Conservation (phyloP, 2,329 filamentous ascomycete genomes). For the Teratosphaeria gauchensis region DNA sequence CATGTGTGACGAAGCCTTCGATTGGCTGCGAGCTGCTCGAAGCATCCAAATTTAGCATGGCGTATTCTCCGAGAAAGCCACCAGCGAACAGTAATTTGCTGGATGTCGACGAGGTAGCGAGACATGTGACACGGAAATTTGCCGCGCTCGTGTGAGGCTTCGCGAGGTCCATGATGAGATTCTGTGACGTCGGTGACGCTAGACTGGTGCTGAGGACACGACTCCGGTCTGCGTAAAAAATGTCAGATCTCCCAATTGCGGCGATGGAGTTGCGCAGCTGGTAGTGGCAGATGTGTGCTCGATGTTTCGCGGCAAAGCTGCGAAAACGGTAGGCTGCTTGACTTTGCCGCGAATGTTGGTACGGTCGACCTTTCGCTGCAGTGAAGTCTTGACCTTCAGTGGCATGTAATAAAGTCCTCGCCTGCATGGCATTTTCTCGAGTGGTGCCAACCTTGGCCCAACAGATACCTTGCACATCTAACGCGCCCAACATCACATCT, state of each 20-base stretch:
- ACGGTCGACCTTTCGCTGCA: background rate
- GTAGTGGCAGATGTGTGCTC: constrained; percentile 46
- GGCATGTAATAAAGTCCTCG: constrained; percentile 22
- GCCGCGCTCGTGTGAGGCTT: constrained; percentile 28
- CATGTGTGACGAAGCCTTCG: constrained; percentile 40
- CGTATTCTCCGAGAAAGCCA: constrained; percentile 49
- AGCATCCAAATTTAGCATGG: constrained; percentile 35
- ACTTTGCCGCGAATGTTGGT: background rate
- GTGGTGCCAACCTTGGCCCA: constrained; percentile 23
- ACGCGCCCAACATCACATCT: constrained; percentile 6
- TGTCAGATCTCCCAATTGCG: constrained; percentile 43
- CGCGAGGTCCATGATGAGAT: constrained; percentile 40
- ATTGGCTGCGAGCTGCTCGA: constrained; percentile 24
- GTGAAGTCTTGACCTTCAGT: background rate
- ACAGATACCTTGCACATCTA: constrained; percentile 28
- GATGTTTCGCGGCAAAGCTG: constrained; percentile 31
- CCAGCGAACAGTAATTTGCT: constrained; percentile 42
- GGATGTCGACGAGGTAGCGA: constrained; percentile 31
- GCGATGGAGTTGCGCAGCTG: constrained; percentile 51
- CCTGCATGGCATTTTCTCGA: constrained; percentile 17
- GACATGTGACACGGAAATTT: constrained; percentile 42
- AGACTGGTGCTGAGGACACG: constrained; percentile 42
- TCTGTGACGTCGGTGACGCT: constrained; percentile 33
- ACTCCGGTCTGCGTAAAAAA: constrained; percentile 43
- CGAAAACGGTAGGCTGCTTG: constrained; percentile 17